Evolutionary conservation across 164 flowering plant species (phyloP).

Genomic region (Piper longum): DNA sequence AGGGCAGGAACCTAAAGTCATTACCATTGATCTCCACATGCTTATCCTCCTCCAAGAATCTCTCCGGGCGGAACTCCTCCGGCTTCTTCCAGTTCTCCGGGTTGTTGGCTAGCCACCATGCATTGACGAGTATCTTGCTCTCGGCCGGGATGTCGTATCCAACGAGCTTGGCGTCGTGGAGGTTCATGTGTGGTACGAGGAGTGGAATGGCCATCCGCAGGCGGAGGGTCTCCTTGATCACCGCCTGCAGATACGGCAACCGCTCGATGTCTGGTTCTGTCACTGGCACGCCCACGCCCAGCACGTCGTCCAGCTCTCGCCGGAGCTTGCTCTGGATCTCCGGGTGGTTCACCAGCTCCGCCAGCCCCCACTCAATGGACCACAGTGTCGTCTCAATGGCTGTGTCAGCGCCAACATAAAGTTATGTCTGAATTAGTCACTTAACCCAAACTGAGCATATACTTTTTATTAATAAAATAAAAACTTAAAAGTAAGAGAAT

Average conservation of each 20-base stretch:
- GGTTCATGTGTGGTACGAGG: constrained; percentile 95
- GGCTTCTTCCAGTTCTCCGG: constrained; percentile 68
- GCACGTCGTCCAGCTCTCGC: constrained; percentile 44
- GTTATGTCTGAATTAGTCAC: no score
- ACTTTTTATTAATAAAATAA: no score
- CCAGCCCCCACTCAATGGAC: constrained; percentile 90
- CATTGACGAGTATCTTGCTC: constrained; percentile 87
- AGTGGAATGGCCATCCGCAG: constrained; percentile 86
- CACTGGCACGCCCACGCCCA: constrained; percentile 49
- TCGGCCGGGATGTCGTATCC: constrained; percentile 86
- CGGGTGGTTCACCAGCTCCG: constrained; percentile 88
- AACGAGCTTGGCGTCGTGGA: constrained; percentile 67
- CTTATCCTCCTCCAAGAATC: constrained; percentile 73
- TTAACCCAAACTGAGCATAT: neutral
- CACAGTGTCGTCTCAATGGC: constrained; percentile 87
- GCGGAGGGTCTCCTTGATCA: constrained; percentile 73
- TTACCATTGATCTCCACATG: constrained; percentile 84
- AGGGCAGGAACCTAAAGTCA: constrained; percentile 74
- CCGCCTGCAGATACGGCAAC: constrained; percentile 81
- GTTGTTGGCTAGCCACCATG: constrained; percentile 88
- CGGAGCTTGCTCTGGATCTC: constrained; percentile 58
- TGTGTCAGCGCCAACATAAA: constrained; percentile 10
- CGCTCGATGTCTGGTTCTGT: constrained; percentile 64
- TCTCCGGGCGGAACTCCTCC: constrained; percentile 73
- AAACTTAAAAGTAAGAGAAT: no score